These are phyloP conservation scores for Cutaneotrichosporon mucoides DNA, from an alignment of 1,284 basidiomycete species.

Conservation along the genomic window DNA sequence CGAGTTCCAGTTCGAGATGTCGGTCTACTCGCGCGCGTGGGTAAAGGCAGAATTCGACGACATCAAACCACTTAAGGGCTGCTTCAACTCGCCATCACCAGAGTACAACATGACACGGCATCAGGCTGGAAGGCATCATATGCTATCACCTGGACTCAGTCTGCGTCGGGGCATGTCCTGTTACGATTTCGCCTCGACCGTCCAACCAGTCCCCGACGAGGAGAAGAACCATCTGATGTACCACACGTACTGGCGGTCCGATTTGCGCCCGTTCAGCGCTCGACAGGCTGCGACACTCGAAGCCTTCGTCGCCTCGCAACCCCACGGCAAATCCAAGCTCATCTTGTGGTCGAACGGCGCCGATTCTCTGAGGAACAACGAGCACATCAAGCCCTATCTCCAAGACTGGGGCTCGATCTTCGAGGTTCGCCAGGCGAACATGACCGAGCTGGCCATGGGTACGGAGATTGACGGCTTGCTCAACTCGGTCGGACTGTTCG, in stretches of 20 bases:
- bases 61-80: slow-evolving; percentile 56
- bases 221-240: slow-evolving; percentile 58
- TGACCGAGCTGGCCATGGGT: slow-evolving; percentile 62
- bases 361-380: slow-evolving; percentile 1
- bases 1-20: slow-evolving; percentile 75
- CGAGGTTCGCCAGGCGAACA: slow-evolving; percentile 63
- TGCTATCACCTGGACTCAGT: slow-evolving; percentile 70
- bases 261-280: slow-evolving; percentile 68
- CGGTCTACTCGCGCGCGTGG: slow-evolving; percentile 71
- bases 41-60: slow-evolving; percentile 60
- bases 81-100: slow-evolving; percentile 62
- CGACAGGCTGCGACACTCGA: slow-evolving; percentile 83
- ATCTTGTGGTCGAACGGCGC: slow-evolving; percentile 86
- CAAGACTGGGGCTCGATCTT: slow-evolving; percentile 63
- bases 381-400: slow-evolving; percentile 1
- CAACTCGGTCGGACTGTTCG: slow-evolving; percentile 42
- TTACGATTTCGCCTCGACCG: slow-evolving; percentile 77
- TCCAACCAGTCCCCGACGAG: slow-evolving; percentile 49
- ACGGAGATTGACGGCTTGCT: slow-evolving; percentile 63
- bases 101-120: slow-evolving; percentile 64
- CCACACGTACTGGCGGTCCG: slow-evolving; percentile 86
- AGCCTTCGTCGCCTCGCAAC: slow-evolving; percentile 86
- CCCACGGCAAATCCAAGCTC: slow-evolving; percentile 60
- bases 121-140: slow-evolving; percentile 47
- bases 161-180: slow-evolving; percentile 76